Conservation (phyloP, 2,329 filamentous ascomycete species). For the Exophiala calicioides region DNA sequence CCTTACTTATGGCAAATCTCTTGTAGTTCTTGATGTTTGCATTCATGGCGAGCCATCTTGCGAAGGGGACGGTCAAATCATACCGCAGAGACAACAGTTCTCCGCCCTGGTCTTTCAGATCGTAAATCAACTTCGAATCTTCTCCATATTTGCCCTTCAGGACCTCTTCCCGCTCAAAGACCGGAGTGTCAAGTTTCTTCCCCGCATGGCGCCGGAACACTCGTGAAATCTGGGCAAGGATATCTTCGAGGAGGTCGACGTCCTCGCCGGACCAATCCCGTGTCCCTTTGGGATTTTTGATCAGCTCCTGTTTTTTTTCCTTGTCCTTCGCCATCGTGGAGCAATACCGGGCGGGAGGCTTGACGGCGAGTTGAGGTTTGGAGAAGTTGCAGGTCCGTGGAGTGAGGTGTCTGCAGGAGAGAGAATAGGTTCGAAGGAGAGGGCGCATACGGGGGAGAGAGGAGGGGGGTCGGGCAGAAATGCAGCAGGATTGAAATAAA, state of each 20-base stretch:
- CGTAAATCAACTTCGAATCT: constrained; percentile 89
- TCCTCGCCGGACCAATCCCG: constrained; percentile 81
- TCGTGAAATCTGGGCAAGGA: constrained; percentile 72
- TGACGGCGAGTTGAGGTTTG: not conserved
- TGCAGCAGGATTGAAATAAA: constrained; percentile 4
- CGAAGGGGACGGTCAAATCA: constrained; percentile 86
- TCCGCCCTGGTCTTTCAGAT: constrained; percentile 82
- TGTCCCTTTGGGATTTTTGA: constrained; percentile 90
- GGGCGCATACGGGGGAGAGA: constrained; percentile 8
- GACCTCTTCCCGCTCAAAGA: constrained; percentile 86
- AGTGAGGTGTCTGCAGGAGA: not conserved
- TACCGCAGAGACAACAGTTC: constrained; percentile 82
- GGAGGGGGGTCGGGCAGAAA: constrained; percentile 1
- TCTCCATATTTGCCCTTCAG: constrained; percentile 89
- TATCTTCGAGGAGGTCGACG: constrained; percentile 77
- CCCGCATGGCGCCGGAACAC: constrained; percentile 84
- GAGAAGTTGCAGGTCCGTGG: not conserved
- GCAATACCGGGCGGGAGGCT: constrained; percentile 5
- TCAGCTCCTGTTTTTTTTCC: constrained; percentile 36
- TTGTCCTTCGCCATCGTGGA: constrained; percentile 28
- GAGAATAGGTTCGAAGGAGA: constrained; percentile 2
- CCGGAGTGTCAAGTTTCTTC: constrained; percentile 75
- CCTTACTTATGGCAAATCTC: constrained; percentile 93
- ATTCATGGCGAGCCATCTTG: constrained; percentile 92
- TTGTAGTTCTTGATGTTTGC: constrained; percentile 79